Percentiles rank a stretch among this genome's conserved stretches.
phyloP scores from a whole-genome alignment of 129 eudicot species.

The Smallanthus sonchifolius region DNA sequence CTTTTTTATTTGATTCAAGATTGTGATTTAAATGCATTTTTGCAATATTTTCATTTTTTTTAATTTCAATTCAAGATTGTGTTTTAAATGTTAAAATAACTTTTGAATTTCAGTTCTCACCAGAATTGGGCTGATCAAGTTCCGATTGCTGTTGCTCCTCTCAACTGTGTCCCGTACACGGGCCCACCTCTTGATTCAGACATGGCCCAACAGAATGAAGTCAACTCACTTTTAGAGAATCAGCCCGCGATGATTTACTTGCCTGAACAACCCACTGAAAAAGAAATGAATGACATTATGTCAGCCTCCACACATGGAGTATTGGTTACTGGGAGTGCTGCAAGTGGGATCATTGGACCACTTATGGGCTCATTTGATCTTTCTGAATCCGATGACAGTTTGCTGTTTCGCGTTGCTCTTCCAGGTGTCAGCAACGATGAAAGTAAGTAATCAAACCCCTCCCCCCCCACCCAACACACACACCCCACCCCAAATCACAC shows the following conservation, averaged over 20 bases:
- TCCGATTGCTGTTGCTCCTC: conserved; percentile 44
- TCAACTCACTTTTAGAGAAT: neutral
- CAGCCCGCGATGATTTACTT: conserved; percentile 57
- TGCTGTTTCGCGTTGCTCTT: conserved; percentile 65
- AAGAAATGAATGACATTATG: conserved; percentile 46
- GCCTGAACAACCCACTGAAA: conserved; percentile 44
- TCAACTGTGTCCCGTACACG: conserved; percentile 34
- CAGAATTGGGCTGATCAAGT: conserved; percentile 22
- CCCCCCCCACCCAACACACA: neutral
- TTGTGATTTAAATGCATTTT: neutral
- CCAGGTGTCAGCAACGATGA: conserved; percentile 70
- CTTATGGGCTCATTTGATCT: conserved; percentile 53
- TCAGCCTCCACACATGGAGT: conserved; percentile 40
- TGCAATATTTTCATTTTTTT: neutral
- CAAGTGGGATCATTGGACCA: conserved; percentile 47
- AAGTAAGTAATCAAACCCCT: conserved; percentile 44
- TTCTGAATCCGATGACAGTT: conserved; percentile 55
- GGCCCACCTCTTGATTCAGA: conserved; percentile 33
- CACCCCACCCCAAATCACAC: neutral
- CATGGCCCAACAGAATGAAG: conserved; percentile 11
- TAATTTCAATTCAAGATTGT: neutral
- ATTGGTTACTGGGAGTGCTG: conserved; percentile 60
- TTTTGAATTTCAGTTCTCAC: conserved; percentile 29
- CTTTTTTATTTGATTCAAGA: neutral
- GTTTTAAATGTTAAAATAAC: neutral